Percentiles rank a stretch among this genome's conserved stretches.
phyloP scores from a whole-genome alignment of 148 eudicot species.

The Rhododendron simsii region DNA sequence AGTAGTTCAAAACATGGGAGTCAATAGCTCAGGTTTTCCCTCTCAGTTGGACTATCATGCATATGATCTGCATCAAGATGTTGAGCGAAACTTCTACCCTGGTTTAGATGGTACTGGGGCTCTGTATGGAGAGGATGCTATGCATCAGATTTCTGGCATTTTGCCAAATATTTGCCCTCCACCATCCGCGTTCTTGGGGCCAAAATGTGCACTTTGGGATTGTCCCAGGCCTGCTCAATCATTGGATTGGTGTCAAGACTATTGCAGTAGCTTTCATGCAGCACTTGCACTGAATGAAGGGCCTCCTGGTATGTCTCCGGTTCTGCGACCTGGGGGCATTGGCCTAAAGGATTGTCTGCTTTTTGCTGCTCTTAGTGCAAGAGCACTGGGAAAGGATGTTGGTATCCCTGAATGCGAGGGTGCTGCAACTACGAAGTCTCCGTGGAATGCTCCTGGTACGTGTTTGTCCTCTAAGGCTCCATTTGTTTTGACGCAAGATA shows the following conservation, averaged over 20 bases:
- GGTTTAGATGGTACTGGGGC: conserved; percentile 40
- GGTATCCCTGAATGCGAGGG: conserved; percentile 98
- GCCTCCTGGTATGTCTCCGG: conserved; percentile 82
- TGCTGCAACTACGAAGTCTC: conserved; percentile 93
- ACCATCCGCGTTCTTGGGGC: conserved; percentile 92
- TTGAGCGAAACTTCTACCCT: conserved; percentile 43
- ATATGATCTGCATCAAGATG: conserved; percentile 52
- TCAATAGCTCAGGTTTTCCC: conserved; percentile 40
- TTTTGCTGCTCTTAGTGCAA: conserved; percentile 85
- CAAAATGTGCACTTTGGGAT: conserved; percentile 97
- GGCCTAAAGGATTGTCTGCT: conserved; percentile 82
- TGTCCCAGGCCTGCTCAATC: conserved; percentile 93
- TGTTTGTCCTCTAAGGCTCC: neutral
- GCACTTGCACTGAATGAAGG: conserved; percentile 84
- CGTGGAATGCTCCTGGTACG: conserved; percentile 97
- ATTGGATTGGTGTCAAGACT: conserved; percentile 72
- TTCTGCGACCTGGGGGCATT: conserved; percentile 90
- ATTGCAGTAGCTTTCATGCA: conserved; percentile 80
- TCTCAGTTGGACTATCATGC: conserved; percentile 56
- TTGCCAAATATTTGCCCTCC: conserved; percentile 65
- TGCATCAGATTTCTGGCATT: conserved; percentile 47
- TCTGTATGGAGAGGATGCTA: conserved; percentile 40
- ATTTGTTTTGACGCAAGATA: neutral
- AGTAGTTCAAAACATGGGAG: conserved; percentile 38
- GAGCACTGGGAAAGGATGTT: conserved; percentile 77